Evolutionary conservation across 192 early-diverging fungal genomes (phyloP).

Genomic region (Backusella liffmaniae): DNA sequence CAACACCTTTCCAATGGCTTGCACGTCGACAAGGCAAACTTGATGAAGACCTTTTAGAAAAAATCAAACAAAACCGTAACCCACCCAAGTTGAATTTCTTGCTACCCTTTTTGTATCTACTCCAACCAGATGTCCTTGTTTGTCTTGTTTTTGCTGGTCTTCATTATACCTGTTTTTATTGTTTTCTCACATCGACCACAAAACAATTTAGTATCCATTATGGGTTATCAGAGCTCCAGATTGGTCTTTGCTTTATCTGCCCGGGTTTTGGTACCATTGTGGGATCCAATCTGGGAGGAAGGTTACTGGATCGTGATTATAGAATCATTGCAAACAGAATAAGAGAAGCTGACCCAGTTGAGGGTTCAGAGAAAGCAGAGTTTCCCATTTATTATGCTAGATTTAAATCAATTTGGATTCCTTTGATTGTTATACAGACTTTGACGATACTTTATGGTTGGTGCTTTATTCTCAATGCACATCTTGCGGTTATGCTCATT

Average conservation of each 20-base stretch:
- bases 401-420: conserved; percentile 20
- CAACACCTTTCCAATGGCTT: conserved; percentile 25
- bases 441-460: conserved; percentile 25
- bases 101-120: neutral
- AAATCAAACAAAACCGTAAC: neutral
- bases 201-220: neutral
- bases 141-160: neutral
- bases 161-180: neutral
- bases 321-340: neutral
- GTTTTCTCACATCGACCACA: neutral
- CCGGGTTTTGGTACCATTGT: conserved; percentile 19
- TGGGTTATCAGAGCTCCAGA: neutral
- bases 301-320: neutral
- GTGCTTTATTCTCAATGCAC: conserved; percentile 17
- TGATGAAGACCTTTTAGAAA: neutral
- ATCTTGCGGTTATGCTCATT: conserved; percentile 13
- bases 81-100: neutral
- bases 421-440: conserved; percentile 5
- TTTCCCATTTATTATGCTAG: conserved; percentile 21
- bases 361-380: neutral
- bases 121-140: neutral
- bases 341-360: neutral
- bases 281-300: neutral
- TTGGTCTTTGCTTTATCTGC: neutral
- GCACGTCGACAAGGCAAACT: neutral